Conservation (phyloP, 305 asterid species). For the Fraxinus latifolia region DNA sequence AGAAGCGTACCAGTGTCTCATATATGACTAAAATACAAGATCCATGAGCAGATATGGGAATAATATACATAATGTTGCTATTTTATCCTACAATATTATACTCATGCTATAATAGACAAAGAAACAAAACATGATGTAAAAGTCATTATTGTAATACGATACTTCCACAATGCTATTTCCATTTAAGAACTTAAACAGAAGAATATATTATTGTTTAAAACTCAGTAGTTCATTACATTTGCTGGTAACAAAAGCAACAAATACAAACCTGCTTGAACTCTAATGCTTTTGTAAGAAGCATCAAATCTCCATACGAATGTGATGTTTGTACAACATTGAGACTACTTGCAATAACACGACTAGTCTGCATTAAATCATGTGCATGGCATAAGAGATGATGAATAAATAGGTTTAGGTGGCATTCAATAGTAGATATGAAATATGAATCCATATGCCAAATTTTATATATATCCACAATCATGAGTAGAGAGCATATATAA, state of each 20-base stretch:
- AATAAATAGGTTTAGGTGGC: neutral
- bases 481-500: neutral
- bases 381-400: conserved; percentile 15
- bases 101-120: neutral
- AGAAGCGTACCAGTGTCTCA: neutral
- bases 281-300: conserved; percentile 73
- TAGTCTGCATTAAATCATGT: conserved; percentile 57
- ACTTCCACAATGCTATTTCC: neutral
- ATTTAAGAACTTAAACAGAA: neutral
- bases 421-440: neutral
- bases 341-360: conserved; percentile 63
- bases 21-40: neutral
- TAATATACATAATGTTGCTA: neutral
- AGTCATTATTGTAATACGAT: neutral
- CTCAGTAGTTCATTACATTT: conserved; percentile 4
- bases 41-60: neutral
- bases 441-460: neutral
- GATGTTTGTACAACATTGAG: conserved; percentile 82
- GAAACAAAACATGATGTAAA: neutral
- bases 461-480: neutral
- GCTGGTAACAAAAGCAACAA: conserved; percentile 14
- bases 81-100: neutral
- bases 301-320: conserved; percentile 72
- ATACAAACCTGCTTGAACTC: conserved; percentile 64
- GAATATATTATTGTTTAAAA: neutral